Evolutionary conservation across 768 basidiomycete species (phyloP).

Genomic region (Tylopilus felleus): DNA sequence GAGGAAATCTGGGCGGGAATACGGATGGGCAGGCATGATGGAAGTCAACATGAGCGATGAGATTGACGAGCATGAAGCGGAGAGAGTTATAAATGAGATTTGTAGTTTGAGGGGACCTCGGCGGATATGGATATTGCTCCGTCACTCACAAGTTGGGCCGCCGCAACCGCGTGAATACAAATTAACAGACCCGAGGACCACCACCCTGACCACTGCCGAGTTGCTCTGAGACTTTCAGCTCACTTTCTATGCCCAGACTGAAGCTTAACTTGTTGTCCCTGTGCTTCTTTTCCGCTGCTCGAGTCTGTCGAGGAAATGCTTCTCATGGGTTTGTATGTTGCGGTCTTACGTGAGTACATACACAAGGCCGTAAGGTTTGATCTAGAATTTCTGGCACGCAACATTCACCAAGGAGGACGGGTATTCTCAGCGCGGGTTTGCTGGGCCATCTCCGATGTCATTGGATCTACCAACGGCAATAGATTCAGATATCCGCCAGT

Average conservation of each 20-base stretch:
- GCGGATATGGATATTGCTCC: constrained; percentile 35
- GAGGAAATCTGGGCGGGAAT: constrained; percentile 3
- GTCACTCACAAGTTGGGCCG: constrained; percentile 25
- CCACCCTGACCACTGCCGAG: neutral
- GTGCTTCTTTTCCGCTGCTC: constrained; percentile 5
- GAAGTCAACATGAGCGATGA: constrained; percentile 7
- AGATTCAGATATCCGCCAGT: too few species aligned
- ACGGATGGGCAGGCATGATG: constrained; percentile 14
- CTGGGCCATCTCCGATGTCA: constrained; percentile 18
- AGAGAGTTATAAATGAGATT: constrained; percentile 25
- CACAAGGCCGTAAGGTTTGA: constrained; percentile 9
- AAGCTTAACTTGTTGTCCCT: neutral
- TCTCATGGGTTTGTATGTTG: neutral
- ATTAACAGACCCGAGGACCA: constrained; percentile 24
- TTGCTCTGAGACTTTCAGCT: neutral
- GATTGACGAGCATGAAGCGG: neutral
- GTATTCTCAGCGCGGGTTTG: constrained; percentile 3
- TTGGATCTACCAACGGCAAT: neutral
- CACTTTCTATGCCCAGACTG: neutral
- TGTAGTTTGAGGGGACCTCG: constrained; percentile 20
- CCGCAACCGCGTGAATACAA: constrained; percentile 28
- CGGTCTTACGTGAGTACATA: constrained; percentile 14
- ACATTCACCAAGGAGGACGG: neutral
- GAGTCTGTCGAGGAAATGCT: neutral
- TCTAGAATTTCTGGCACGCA: neutral